phyloP scores from a whole-genome alignment of 2,329 filamentous ascomycete species.

The Pseudogymnoascus sp. region DNA sequence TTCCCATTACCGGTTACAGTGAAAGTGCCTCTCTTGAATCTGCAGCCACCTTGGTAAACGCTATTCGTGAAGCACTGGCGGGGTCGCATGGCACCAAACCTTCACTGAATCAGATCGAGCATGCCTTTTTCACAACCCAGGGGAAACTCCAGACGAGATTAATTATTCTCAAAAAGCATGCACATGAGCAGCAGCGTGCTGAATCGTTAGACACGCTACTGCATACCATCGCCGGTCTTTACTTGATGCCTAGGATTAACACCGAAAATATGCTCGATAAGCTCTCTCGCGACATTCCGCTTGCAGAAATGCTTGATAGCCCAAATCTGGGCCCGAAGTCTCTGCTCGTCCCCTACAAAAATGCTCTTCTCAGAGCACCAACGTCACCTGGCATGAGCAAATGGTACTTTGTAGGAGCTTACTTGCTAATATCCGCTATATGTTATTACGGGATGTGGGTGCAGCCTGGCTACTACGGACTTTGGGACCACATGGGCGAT shows the following conservation, averaged over 20 bases:
- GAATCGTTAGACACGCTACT: neutral
- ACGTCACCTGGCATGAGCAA: neutral
- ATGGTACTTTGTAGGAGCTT: neutral
- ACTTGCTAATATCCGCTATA: neutral
- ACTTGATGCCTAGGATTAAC: neutral
- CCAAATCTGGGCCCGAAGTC: neutral
- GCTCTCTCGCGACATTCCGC: slow-evolving; percentile 14
- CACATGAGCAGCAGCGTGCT: neutral
- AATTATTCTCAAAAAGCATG: neutral
- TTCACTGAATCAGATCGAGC: neutral
- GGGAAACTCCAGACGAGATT: neutral
- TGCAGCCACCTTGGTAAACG: neutral
- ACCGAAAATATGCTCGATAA: slow-evolving; percentile 13
- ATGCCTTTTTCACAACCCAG: neutral
- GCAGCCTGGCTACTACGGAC: neutral
- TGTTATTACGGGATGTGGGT: neutral
- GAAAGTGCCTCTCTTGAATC: neutral
- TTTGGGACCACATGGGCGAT: neutral
- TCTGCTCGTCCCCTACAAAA: neutral
- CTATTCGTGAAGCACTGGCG: neutral
- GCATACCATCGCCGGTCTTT: neutral
- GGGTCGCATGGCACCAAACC: neutral
- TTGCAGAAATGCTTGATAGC: slow-evolving; percentile 14
- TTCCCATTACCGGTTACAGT: neutral
- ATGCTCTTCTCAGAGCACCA: neutral